phyloP scores from a whole-genome alignment of 139 green algal genomes.

The Micromonas commoda region DNA sequence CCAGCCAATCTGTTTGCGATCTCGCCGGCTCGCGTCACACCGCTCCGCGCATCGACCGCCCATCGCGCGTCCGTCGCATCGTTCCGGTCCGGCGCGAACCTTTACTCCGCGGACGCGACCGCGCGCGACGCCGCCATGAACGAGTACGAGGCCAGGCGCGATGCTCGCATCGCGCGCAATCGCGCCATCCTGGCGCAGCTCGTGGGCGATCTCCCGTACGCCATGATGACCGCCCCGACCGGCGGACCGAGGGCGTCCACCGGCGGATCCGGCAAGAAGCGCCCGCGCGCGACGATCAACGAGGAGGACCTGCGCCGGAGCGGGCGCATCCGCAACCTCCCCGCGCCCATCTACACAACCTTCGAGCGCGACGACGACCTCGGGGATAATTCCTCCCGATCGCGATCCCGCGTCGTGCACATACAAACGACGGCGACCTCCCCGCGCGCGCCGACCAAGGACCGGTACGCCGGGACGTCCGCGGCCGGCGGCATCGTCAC shows the following conservation, averaged over 20 bases:
- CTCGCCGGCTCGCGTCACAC: too few species aligned
- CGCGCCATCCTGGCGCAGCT: neutral
- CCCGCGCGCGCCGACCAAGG: neutral
- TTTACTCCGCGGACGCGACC: too few species aligned
- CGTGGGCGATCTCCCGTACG: neutral
- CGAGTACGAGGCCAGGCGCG: constrained; percentile 9
- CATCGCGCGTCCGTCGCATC: too few species aligned
- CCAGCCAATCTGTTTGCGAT: too few species aligned
- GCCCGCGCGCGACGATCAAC: neutral
- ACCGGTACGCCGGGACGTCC: neutral
- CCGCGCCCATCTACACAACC: constrained; percentile 18
- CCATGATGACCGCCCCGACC: neutral
- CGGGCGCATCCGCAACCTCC: neutral
- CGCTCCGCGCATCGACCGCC: too few species aligned
- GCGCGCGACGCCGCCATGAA: too few species aligned
- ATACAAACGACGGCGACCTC: too few species aligned
- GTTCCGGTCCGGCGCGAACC: too few species aligned
- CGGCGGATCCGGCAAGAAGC: neutral
- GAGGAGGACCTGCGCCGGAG: neutral
- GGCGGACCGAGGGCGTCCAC: neutral
- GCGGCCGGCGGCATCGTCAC: neutral
- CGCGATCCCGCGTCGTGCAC: too few species aligned
- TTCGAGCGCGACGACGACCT: constrained; percentile 18
- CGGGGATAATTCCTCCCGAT: neutral
- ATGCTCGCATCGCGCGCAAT: constrained; percentile 12